phyloP scores from a whole-genome alignment of 345 rosid species.

The Mallotus nudiflorus region DNA sequence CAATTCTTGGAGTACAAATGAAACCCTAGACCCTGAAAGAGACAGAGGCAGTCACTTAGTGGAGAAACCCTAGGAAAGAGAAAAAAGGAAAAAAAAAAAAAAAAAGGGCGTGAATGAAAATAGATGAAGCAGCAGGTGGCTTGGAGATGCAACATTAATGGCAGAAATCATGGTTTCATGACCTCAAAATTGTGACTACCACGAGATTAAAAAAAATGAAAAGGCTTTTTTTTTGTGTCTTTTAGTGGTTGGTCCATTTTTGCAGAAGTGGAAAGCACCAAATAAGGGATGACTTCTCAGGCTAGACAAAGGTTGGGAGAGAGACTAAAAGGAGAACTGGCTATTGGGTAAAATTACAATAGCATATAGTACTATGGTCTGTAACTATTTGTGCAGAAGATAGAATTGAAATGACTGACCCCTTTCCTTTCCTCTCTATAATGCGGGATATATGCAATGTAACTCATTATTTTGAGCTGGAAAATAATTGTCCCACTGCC shows the following conservation, averaged over 20 bases:
- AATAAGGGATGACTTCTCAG: background rate
- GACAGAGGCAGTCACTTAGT: background rate
- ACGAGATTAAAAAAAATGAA: background rate
- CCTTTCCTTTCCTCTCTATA: background rate
- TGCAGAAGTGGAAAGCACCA: constrained; percentile 10
- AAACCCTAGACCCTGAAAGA: background rate
- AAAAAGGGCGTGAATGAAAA: no score
- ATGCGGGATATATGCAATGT: constrained; percentile 20
- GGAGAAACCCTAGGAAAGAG: constrained; percentile 17
- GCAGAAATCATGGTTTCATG: constrained; percentile 8
- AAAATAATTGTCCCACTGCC: constrained; percentile 8
- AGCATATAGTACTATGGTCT: background rate
- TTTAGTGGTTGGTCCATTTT: constrained; percentile 14
- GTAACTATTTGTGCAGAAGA: background rate
- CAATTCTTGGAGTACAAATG: background rate
- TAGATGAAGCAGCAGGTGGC: no score
- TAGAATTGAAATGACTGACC: constrained; percentile 6
- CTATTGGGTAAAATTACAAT: no score
- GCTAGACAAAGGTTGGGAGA: background rate
- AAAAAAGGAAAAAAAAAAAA: background rate
- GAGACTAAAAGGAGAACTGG: background rate
- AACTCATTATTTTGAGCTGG: constrained; percentile 11
- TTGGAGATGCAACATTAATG: constrained; percentile 11
- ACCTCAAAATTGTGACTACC: background rate
- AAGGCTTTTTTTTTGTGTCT: background rate